These are phyloP conservation scores for Verbascum thapsus DNA, from an alignment of 257 asterid genomes.

Conservation along the genomic window DNA sequence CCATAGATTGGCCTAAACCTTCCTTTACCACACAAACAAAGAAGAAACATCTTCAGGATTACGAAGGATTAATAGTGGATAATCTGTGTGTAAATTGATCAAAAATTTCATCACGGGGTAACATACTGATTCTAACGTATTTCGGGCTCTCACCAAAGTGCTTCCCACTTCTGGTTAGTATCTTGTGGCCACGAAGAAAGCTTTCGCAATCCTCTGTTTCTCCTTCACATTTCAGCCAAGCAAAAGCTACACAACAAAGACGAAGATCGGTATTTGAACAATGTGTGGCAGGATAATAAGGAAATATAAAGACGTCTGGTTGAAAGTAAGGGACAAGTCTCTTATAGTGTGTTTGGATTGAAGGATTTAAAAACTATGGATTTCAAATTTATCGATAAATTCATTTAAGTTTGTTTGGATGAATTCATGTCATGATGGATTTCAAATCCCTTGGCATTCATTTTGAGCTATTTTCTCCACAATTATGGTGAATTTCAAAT, in stretches of 20 bases:
- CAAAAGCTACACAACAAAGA: constrained; percentile 54
- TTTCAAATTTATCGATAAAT: too few relatives aligned
- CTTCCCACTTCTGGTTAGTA: constrained; percentile 68
- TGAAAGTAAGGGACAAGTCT: too few relatives aligned
- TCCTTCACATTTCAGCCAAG: constrained; percentile 82
- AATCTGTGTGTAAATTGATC: constrained; percentile 60
- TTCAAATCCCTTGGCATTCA: too few relatives aligned
- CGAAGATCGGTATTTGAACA: background rate
- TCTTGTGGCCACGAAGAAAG: constrained; percentile 63
- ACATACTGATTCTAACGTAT: constrained; percentile 68
- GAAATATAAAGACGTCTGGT: too few relatives aligned
- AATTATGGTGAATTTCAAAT: too few relatives aligned
- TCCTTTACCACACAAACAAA: background rate
- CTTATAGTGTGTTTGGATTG: too few relatives aligned
- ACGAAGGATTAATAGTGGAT: constrained; percentile 43
- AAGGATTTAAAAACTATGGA: too few relatives aligned
- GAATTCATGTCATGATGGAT: too few relatives aligned
- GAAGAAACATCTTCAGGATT: constrained; percentile 10
- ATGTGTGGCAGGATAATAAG: background rate
- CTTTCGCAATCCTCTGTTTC: constrained; percentile 67
- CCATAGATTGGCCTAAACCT: constrained; percentile 27
- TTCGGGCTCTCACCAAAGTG: constrained; percentile 66
- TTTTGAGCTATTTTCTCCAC: too few relatives aligned
- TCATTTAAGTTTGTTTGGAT: too few relatives aligned
- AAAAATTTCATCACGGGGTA: constrained; percentile 62